These are phyloP conservation scores for Hanseniaspora pseudoguilliermondii DNA, from an alignment of 805 yeast species.

Conservation along the genomic window DNA sequence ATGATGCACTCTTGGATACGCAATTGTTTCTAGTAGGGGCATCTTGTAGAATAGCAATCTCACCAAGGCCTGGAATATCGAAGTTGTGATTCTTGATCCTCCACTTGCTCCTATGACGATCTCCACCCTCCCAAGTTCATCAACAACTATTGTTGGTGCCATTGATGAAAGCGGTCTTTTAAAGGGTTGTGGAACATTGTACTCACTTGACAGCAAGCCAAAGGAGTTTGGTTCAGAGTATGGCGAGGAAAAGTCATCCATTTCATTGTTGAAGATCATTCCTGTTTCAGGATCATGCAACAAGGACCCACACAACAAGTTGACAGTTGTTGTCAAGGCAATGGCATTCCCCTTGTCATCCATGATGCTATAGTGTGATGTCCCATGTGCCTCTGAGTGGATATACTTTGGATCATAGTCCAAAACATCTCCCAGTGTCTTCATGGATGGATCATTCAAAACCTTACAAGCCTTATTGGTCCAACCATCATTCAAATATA, in stretches of 20 bases:
- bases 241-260: slow-evolving; percentile 87
- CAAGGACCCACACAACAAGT: slow-evolving; percentile 67
- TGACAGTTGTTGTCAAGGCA: slow-evolving; percentile 77
- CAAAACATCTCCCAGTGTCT: slow-evolving; percentile 52
- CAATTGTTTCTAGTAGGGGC: slow-evolving; percentile 53
- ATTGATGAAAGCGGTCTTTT: slow-evolving; percentile 79
- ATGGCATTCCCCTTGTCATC: slow-evolving; percentile 70
- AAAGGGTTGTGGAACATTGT: slow-evolving; percentile 60
- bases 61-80: slow-evolving; percentile 68
- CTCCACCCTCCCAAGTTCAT: slow-evolving; percentile 39
- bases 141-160: slow-evolving; percentile 57
- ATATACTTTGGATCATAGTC: slow-evolving; percentile 72
- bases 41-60: slow-evolving; percentile 47
- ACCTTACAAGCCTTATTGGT: slow-evolving; percentile 35
- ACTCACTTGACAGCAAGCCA: slow-evolving; percentile 66
- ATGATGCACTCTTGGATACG: slow-evolving; percentile 78
- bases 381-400: slow-evolving; percentile 73
- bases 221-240: slow-evolving; percentile 46
- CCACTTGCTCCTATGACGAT: slow-evolving; percentile 86
- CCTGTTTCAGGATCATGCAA: slow-evolving; percentile 78
- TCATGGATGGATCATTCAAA: slow-evolving; percentile 30
- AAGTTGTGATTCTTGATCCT: slow-evolving; percentile 74
- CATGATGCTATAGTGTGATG: slow-evolving; percentile 72
- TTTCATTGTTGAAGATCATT: slow-evolving; percentile 69
- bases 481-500: slow-evolving; percentile 43